These are phyloP conservation scores for Rhynchosporium secalis DNA, from an alignment of 2,329 filamentous ascomycete genomes.

Conservation along the genomic window DNA sequence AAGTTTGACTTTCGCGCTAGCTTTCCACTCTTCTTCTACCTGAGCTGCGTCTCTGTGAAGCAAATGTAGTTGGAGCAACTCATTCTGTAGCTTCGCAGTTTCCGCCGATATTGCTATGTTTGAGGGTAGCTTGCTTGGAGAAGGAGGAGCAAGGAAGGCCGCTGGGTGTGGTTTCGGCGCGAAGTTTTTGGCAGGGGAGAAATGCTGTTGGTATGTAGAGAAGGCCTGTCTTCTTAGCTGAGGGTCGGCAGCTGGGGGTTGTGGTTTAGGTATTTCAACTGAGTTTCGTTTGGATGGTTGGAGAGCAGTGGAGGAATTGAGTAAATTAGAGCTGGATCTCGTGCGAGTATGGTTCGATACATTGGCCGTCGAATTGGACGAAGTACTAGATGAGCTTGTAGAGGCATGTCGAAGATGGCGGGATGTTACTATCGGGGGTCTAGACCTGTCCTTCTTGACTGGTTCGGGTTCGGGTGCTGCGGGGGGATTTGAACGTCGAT, in stretches of 20 bases:
- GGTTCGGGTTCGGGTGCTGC: constrained; percentile 28
- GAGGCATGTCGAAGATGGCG: constrained; percentile 36
- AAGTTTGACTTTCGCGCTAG: constrained; percentile 54
- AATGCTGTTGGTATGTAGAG: constrained; percentile 65
- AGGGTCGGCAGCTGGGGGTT: constrained; percentile 24
- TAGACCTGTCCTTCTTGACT: constrained; percentile 36
- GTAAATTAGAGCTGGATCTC: constrained; percentile 33
- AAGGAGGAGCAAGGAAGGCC: constrained; percentile 57
- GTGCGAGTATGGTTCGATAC: constrained; percentile 33
- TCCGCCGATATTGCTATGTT: constrained; percentile 61
- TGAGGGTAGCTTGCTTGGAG: constrained; percentile 60
- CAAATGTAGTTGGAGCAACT: constrained; percentile 65
- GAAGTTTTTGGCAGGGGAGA: constrained; percentile 61
- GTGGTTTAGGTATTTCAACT: constrained; percentile 21
- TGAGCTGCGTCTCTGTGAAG: constrained; percentile 56
- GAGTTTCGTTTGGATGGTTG: constrained; percentile 27
- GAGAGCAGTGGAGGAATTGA: constrained; percentile 27
- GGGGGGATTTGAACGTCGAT: constrained; percentile 20
- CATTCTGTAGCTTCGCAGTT: constrained; percentile 59
- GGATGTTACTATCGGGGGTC: constrained; percentile 32
- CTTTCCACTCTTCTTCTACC: constrained; percentile 53
- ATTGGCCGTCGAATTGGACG: constrained; percentile 9
- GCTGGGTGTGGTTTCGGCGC: constrained; percentile 63
- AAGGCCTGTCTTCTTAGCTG: constrained; percentile 44
- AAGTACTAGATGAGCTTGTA: constrained; percentile 24